Evolutionary conservation across 257 asterid genomes (phyloP).

Genomic region (Solanum dulcamara): DNA sequence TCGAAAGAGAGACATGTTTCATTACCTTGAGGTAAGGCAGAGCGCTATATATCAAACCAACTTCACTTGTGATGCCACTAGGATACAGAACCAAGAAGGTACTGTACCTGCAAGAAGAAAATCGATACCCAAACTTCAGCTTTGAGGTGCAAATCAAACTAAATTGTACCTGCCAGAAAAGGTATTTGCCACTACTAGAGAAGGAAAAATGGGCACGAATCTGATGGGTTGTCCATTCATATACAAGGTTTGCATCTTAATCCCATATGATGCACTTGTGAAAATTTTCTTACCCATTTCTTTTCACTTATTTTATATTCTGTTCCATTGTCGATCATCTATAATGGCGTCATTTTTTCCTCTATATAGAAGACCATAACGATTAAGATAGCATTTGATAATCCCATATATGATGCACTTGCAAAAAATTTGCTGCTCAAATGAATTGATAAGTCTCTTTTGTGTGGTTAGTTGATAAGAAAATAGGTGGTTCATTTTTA

Average conservation of each 20-base stretch:
- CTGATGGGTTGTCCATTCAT: neutral
- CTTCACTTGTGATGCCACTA: conserved; percentile 76
- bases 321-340: neutral
- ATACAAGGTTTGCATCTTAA: neutral
- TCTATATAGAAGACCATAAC: neutral
- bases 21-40: conserved; percentile 57
- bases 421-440: neutral
- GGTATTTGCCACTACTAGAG: neutral
- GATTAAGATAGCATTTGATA: neutral
- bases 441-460: neutral
- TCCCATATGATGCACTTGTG: neutral
- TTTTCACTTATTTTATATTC: neutral
- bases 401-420: neutral
- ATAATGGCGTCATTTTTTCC: neutral
- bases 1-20: neutral
- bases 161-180: neutral
- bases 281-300: neutral
- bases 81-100: conserved; percentile 80
- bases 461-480: neutral
- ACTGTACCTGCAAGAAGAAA: conserved; percentile 46
- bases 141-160: neutral
- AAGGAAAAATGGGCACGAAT: neutral
- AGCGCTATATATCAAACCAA: conserved; percentile 64
- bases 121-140: neutral
- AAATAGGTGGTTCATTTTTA: neutral